Base-by-base conservation (phyloP, 1,139 yeast genomes). In the Spathaspora sp. region DNA sequence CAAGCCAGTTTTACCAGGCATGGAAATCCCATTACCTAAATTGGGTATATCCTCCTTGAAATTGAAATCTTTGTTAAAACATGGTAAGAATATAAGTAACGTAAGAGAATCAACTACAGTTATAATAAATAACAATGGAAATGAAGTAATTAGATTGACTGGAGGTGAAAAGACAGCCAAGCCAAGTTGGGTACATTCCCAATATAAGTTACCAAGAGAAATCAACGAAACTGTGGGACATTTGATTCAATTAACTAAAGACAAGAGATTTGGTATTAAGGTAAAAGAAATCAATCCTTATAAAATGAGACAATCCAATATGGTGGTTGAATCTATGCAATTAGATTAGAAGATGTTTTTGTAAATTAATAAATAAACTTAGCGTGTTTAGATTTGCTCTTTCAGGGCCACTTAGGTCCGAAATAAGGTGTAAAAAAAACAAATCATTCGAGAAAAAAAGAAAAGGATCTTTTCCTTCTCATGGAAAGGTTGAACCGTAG, bases 171-270 rank as follows among this genome's bases (percentile, higher is more conserved):
- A 78, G 56, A 76, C 84, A 17, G 72, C 81, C 48, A 77, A 80
- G 47, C 90, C 97, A 53, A 82, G 90, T 54, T 91, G 95, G 90
- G 86, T 88, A 43, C 97, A 90, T 62, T 89, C 97, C 26, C 72
- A 79, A 43, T 81, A 69, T 66, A 80, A 80, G 61, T 65, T 86
- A 49, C 62, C 72, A 43, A 78, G 76, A 43, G 64, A 67, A 9
- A 67, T 74, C 47, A 69, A 74, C 25, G 79, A 74, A 47, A 76
- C 80, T 45, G 74, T 83, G 41, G 65, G 73, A 51, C 78, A 81
- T 51, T 72, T 86, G 59, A 76, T 79, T 45, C 76, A 78, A 51
- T 68, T 85, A 57, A 68, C 80, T 36, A 80, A 82, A 64, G 91
- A 85, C 57, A 71, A 74, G 56, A 75, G 88, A 64, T 85, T 83